phyloP scores from a whole-genome alignment of 768 basidiomycete genomes.

The Trametes cinnabarina region DNA sequence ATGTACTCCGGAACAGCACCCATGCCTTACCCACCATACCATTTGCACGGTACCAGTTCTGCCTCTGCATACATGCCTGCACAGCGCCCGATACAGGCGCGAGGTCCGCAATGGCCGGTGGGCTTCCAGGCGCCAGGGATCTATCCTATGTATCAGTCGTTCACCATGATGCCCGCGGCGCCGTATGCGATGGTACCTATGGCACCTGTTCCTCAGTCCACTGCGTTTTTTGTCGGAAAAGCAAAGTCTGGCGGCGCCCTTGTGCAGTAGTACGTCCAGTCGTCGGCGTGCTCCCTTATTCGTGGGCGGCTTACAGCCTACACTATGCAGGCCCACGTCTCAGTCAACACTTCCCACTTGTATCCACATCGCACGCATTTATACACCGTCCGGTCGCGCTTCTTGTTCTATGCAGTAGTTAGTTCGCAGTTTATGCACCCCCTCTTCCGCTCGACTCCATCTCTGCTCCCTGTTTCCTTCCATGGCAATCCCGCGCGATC shows the following conservation, averaged over 20 bases:
- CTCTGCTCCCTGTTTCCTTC: too few relatives aligned
- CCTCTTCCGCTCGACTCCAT: neutral
- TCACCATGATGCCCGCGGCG: constrained; percentile 7
- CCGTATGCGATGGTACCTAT: constrained; percentile 16
- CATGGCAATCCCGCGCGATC: neutral
- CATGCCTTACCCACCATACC: constrained; percentile 8
- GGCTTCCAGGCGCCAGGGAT: constrained; percentile 16
- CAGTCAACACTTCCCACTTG: neutral
- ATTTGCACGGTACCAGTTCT: neutral
- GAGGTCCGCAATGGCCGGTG: constrained; percentile 13
- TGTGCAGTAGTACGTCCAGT: constrained; percentile 6
- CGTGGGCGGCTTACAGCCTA: neutral
- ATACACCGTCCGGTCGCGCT: neutral
- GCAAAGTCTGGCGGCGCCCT: constrained; percentile 7
- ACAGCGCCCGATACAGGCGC: constrained; percentile 14
- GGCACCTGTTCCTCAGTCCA: constrained; percentile 4
- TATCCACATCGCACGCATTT: neutral
- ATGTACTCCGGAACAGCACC: neutral
- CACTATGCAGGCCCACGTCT: neutral
- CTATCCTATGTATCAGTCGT: constrained; percentile 14
- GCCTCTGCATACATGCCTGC: constrained; percentile 15
- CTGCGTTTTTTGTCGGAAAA: constrained; percentile 12
- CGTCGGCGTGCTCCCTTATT: neutral
- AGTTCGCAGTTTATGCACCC: constrained; percentile 6
- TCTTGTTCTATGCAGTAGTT: constrained; percentile 15